Evolutionary conservation across 2,329 filamentous ascomycete species (phyloP).

Genomic region (Curvularia verruculosa): DNA sequence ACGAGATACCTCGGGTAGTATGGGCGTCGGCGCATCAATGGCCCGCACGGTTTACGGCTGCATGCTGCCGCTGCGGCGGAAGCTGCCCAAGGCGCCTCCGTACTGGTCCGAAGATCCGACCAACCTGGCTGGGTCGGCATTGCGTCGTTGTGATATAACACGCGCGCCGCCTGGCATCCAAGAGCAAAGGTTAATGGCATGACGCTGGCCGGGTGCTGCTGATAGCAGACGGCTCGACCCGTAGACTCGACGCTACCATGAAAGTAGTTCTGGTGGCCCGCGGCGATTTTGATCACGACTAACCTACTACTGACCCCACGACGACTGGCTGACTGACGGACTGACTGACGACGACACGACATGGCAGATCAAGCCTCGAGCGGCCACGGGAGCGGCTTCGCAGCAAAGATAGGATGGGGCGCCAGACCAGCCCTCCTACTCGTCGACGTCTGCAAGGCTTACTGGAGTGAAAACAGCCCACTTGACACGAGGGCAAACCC

Average conservation of each 20-base stretch:
- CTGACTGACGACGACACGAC: neutral
- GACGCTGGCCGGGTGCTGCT: conserved; percentile 9
- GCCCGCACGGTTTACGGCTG: conserved; percentile 33
- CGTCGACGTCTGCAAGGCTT: conserved; percentile 57
- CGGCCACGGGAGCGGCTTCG: conserved; percentile 41
- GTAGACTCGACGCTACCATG: conserved; percentile 3
- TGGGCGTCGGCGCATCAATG: conserved; percentile 35
- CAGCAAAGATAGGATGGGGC: conserved; percentile 55
- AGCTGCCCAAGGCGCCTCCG: conserved; percentile 17
- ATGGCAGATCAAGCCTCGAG: conserved; percentile 23
- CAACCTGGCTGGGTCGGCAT: conserved; percentile 16
- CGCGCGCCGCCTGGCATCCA: neutral
- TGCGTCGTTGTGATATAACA: conserved; percentile 1
- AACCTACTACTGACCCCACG: conserved; percentile 10
- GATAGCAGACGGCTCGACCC: conserved; percentile 11
- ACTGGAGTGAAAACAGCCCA: conserved; percentile 53
- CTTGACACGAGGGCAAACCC: conserved; percentile 51
- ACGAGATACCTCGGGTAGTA: conserved; percentile 34
- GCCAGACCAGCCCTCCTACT: conserved; percentile 52
- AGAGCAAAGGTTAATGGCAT: neutral
- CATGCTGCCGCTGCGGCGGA: conserved; percentile 26
- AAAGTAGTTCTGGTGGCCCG: conserved; percentile 11
- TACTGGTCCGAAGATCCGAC: conserved; percentile 24
- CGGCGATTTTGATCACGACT: conserved; percentile 11
- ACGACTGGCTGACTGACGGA: conserved; percentile 3